Conservation (phyloP, 768 basidiomycete genomes). For the Lanmaoa rubissima region DNA sequence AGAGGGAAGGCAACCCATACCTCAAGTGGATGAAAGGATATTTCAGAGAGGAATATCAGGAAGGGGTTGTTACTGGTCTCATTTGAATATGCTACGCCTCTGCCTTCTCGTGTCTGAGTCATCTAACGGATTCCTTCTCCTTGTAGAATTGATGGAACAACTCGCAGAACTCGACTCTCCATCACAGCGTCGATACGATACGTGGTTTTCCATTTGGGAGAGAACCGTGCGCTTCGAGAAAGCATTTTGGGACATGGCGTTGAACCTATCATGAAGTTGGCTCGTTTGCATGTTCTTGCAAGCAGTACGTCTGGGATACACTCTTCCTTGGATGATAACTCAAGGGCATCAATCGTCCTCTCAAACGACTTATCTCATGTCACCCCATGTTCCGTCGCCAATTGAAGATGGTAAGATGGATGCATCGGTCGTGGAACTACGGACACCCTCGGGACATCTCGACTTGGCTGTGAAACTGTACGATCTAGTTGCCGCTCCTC, state of each 20-base stretch:
- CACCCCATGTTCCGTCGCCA: too few species aligned
- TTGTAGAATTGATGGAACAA: background rate
- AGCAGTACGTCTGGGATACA: background rate
- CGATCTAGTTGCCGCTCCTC: too few species aligned
- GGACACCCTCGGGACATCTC: too few species aligned
- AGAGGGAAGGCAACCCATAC: slow-evolving; percentile 4
- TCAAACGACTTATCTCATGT: too few species aligned
- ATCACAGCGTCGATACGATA: background rate
- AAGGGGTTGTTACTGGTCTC: background rate
- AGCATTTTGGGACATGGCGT: slow-evolving; percentile 6
- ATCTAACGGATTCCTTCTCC: background rate
- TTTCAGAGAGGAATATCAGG: background rate
- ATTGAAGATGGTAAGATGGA: too few species aligned
- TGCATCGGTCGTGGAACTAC: too few species aligned
- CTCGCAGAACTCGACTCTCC: background rate
- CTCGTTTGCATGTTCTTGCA: background rate
- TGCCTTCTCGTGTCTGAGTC: background rate
- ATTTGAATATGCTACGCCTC: background rate
- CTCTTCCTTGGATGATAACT: background rate
- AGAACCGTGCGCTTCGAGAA: slow-evolving; percentile 1
- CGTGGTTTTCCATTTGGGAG: slow-evolving; percentile 9
- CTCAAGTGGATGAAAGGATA: background rate
- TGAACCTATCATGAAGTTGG: background rate
- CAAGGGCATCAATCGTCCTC: too few species aligned
- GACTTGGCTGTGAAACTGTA: too few species aligned